Percentiles rank a stretch among this genome's conserved stretches.
Evolutionary conservation across 306 rosid species (phyloP).

Genomic region (Pachyrhizus erosus): DNA sequence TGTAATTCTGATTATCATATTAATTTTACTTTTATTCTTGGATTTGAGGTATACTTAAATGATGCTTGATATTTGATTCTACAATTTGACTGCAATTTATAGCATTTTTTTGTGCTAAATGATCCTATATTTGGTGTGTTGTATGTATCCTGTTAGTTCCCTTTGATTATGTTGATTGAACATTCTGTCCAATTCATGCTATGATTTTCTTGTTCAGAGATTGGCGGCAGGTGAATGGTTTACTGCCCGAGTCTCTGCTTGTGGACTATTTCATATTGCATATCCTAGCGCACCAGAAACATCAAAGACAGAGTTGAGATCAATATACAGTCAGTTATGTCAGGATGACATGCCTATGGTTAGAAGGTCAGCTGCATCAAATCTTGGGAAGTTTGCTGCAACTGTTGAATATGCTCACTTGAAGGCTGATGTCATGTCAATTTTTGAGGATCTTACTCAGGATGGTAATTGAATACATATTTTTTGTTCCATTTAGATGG

Average conservation of each 20-base stretch:
- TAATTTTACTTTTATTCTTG: not conserved
- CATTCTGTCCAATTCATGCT: slow-evolving; percentile 20
- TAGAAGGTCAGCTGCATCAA: slow-evolving; percentile 98
- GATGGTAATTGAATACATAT: slow-evolving; percentile 65
- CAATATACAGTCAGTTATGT: slow-evolving; percentile 89
- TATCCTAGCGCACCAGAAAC: slow-evolving; percentile 86
- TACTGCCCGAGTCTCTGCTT: slow-evolving; percentile 97
- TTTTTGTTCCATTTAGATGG: slow-evolving; percentile 14
- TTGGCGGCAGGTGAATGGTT: slow-evolving; percentile 99
- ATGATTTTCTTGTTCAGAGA: slow-evolving; percentile 62
- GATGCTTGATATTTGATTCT: not conserved
- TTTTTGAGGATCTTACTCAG: slow-evolving; percentile 95
- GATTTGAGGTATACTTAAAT: not conserved
- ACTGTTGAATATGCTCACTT: slow-evolving; percentile 89
- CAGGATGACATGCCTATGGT: slow-evolving; percentile 99
- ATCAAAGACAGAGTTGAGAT: slow-evolving; percentile 79
- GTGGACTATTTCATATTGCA: slow-evolving; percentile 95
- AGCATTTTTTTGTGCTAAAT: slow-evolving; percentile 31
- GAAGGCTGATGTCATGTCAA: slow-evolving; percentile 85
- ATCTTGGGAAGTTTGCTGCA: slow-evolving; percentile 94
- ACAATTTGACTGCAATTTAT: slow-evolving; percentile 8
- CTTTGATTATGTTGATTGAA: slow-evolving; percentile 13
- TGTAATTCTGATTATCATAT: slow-evolving; percentile 24
- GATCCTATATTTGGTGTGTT: slow-evolving; percentile 18
- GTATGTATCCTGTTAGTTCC: slow-evolving; percentile 14